Evolutionary conservation across 148 eudicot genomes (phyloP).

Genomic region (Dianthus caryophyllus): DNA sequence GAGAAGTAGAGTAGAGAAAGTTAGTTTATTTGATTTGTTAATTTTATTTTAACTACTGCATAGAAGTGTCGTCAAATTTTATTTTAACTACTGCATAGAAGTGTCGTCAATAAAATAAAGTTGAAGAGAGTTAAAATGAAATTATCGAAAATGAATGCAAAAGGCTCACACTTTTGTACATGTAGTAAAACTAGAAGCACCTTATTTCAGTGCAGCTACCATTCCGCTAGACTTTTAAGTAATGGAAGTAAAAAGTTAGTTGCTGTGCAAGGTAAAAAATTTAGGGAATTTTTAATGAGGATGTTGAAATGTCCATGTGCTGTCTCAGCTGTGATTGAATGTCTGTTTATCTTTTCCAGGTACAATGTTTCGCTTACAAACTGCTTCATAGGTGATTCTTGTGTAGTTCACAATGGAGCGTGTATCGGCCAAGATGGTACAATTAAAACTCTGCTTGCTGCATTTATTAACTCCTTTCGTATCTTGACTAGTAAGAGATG

Average conservation of each 20-base stretch:
- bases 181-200: neutral
- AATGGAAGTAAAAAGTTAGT: neutral
- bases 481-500: neutral
- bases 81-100: neutral
- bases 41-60: no score
- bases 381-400: conserved; percentile 74
- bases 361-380: conserved; percentile 78
- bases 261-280: neutral
- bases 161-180: neutral
- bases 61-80: neutral
- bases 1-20: no score
- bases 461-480: neutral
- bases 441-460: neutral
- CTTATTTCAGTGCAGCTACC: neutral
- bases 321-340: conserved; percentile 19
- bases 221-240: neutral
- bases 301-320: neutral
- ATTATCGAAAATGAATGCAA: neutral
- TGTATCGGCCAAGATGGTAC: conserved; percentile 96
- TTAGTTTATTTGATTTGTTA: no score
- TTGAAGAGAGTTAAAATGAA: neutral
- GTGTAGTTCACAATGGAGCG: conserved; percentile 78
- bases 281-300: neutral
- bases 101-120: neutral
- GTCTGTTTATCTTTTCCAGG: conserved; percentile 34